These are phyloP conservation scores for Euphrasia confusa DNA, from an alignment of 257 asterid species.

Conservation along the genomic window DNA sequence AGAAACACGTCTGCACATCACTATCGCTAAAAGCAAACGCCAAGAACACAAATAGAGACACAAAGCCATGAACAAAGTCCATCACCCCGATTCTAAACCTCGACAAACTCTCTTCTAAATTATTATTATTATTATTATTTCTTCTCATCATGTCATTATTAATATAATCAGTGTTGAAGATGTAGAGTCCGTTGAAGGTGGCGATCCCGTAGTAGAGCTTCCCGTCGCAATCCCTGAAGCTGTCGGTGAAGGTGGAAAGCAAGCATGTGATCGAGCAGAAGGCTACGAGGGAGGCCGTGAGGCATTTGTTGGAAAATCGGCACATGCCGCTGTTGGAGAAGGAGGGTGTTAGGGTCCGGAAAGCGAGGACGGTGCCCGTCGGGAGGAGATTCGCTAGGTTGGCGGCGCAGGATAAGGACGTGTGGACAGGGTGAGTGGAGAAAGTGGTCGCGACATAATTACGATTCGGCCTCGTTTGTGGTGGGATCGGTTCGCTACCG, in stretches of 20 bases:
- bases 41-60: constrained; percentile 47
- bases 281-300: constrained; percentile 31
- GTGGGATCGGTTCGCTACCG: too few relatives aligned
- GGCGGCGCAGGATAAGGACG: constrained; percentile 50
- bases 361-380: constrained; percentile 60
- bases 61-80: constrained; percentile 49
- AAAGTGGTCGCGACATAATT: background rate
- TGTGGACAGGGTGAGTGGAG: constrained; percentile 27
- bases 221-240: constrained; percentile 38
- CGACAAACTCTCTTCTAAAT: constrained; percentile 27
- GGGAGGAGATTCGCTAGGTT: constrained; percentile 69
- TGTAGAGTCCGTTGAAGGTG: constrained; percentile 43
- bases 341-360: constrained; percentile 47
- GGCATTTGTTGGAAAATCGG: constrained; percentile 35
- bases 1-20: constrained; percentile 47
- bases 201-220: constrained; percentile 47
- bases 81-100: constrained; percentile 32
- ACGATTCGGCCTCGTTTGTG: background rate
- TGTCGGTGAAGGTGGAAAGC: constrained; percentile 53
- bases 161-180: constrained; percentile 31
- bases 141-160: background rate
- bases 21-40: constrained; percentile 46
- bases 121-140: too few relatives aligned
- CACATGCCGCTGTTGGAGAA: constrained; percentile 55
- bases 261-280: constrained; percentile 42